Evolutionary conservation across 2,329 filamentous ascomycete genomes (phyloP).

Genomic region (Zymoseptoria pseudotritici): DNA sequence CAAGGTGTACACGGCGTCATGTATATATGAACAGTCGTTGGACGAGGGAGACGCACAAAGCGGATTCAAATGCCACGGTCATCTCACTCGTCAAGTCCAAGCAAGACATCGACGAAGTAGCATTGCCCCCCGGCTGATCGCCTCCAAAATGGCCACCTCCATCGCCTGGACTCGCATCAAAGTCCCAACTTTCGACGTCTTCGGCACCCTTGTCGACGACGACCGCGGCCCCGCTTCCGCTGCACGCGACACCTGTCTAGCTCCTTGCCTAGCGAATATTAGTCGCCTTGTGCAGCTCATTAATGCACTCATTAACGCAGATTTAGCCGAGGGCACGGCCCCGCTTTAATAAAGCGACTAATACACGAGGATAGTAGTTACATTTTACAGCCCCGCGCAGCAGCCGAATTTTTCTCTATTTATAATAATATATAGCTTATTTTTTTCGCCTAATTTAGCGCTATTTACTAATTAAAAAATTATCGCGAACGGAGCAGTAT

Average conservation of each 20-base stretch:
- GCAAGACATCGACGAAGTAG: no score
- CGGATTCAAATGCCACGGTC: no score
- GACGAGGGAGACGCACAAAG: no score
- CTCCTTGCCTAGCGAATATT: no score
- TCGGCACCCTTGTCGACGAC: slow-evolving; percentile 75
- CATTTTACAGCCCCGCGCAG: not conserved
- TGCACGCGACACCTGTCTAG: slow-evolving; percentile 43
- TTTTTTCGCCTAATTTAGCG: not conserved
- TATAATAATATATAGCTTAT: not conserved
- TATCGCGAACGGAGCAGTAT: not conserved
- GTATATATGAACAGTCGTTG: no score
- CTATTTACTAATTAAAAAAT: not conserved
- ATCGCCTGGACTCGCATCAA: slow-evolving; percentile 26
- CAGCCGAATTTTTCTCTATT: not conserved
- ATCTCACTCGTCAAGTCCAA: no score
- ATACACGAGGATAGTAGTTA: not conserved
- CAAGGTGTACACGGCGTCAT: no score
- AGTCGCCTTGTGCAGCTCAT: not conserved
- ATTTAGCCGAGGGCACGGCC: not conserved
- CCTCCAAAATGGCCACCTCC: slow-evolving; percentile 15
- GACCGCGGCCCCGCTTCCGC: slow-evolving; percentile 55
- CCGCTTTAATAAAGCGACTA: not conserved
- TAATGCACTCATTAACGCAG: not conserved
- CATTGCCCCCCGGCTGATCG: no score
- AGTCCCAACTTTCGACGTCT: slow-evolving; percentile 67